phyloP scores from a whole-genome alignment of 495 filamentous ascomycete species.

The Tuber microsphaerosporum region DNA sequence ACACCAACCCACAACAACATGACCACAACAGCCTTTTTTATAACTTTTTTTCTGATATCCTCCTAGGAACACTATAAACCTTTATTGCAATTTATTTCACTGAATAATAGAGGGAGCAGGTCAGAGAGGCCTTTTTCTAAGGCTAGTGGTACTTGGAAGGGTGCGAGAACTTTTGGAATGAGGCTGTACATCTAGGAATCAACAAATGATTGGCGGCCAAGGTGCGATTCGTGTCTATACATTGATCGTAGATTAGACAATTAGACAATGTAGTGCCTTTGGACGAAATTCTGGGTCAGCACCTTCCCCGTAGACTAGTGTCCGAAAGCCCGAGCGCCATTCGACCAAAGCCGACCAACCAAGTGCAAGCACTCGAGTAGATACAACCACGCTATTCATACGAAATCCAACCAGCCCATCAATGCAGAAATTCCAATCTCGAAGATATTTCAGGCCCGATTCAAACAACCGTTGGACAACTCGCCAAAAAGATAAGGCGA shows the following conservation, averaged over 20 bases:
- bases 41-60: too few species aligned
- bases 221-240: not conserved
- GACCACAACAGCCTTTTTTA: too few species aligned
- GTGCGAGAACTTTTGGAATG: too few species aligned
- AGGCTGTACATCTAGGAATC: not conserved
- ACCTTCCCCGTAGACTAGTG: not conserved
- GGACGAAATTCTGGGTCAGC: not conserved
- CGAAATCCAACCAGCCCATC: not conserved
- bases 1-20: too few species aligned
- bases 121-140: too few species aligned
- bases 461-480: not conserved
- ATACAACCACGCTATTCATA: not conserved
- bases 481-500: not conserved
- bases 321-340: not conserved
- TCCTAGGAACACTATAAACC: too few species aligned
- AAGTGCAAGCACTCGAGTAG: not conserved
- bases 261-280: not conserved
- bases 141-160: too few species aligned
- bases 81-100: too few species aligned
- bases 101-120: too few species aligned
- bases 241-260: not conserved
- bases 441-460: constrained; percentile 2
- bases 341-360: not conserved
- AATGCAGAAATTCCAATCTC: not conserved
- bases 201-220: not conserved